Base-by-base conservation (phyloP, 305 asterid species). In the Fraxinus platypoda region DNA sequence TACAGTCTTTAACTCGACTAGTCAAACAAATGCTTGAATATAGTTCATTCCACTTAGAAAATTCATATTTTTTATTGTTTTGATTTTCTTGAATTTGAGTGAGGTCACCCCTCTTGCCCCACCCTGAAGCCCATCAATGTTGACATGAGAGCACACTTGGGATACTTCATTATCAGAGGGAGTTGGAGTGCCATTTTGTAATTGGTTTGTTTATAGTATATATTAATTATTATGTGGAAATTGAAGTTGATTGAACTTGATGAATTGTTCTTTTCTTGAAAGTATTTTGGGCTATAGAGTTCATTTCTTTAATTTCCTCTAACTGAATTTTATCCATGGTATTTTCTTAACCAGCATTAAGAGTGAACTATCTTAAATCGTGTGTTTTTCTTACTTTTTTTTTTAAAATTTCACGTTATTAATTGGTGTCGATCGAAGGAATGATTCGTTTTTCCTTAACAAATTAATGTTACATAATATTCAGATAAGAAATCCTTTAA, bases 151-250 rank as follows among this genome's bases (percentile, higher is more conserved):
- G 34, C 2, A 13, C 31, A 12, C 23, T 62, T 62, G 71, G 71
- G 71, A 62, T 7, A 23, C 71, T 21, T 68, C 23, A 26, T 26
- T 68, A 13, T 68, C 37, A 11, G 74, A 12, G 74, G 21, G 3
- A 68, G 37, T 68, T 68, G 74, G 74, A 68, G n/a, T 62, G 74
- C 74, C 74, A 68, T 68, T 68, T 28, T 68, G 74, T 68, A 68
- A 11, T 28, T 66, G 34, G 17, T 66, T 11, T 23, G 28, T 37
- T 21, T 26, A 23, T 26, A 3, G 8, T 12, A 26, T 66, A 12
- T 28, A 30, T 68, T 68, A 15, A 30, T 68, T 68, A 15, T 68
- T 68, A 4, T 28, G 26, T 37, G 43, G 43, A 8, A 37, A 37
- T 62, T 68, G 38, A 68, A 25, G 74, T 66, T 66, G 17, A 64